phyloP scores from a whole-genome alignment of 139 green algal species.

The Coccomyxa sp. region DNA sequence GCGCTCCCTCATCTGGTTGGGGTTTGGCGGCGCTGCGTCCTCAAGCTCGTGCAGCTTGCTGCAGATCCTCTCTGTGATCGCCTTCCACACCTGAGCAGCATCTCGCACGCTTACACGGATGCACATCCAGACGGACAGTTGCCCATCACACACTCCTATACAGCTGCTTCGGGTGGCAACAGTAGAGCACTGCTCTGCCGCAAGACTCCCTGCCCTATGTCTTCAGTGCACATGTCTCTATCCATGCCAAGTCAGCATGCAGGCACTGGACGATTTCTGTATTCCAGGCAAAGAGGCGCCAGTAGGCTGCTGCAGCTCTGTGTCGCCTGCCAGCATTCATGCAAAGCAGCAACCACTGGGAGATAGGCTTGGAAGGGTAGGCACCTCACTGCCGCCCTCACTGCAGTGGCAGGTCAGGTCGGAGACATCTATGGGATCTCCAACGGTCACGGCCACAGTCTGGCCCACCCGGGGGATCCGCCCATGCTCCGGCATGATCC shows the following conservation, averaged over 20 bases:
- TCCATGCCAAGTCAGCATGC: not conserved
- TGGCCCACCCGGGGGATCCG: constrained; percentile 44
- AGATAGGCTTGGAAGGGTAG: too few species aligned
- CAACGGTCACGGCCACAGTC: constrained; percentile 52
- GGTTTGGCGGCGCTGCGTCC: constrained; percentile 38
- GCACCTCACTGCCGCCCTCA: constrained; percentile 18
- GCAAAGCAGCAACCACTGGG: not conserved
- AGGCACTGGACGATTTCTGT: not conserved
- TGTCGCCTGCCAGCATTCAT: not conserved
- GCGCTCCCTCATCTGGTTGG: constrained; percentile 25
- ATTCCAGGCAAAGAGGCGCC: not conserved
- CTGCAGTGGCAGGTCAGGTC: constrained; percentile 53
- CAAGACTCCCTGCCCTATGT: not conserved
- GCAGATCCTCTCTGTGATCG: constrained; percentile 57
- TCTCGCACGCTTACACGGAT: not conserved
- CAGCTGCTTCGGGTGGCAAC: not conserved
- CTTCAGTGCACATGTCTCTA: not conserved
- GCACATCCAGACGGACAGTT: not conserved
- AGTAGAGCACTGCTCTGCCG: not conserved
- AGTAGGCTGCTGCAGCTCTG: not conserved
- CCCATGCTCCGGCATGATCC: constrained; percentile 55
- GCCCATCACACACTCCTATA: not conserved
- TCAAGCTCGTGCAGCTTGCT: constrained; percentile 51
- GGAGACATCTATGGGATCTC: constrained; percentile 57
- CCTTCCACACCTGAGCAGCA: constrained; percentile 43